Conservation (phyloP, 768 basidiomycete species). For the Pleurotus djamor region DNA sequence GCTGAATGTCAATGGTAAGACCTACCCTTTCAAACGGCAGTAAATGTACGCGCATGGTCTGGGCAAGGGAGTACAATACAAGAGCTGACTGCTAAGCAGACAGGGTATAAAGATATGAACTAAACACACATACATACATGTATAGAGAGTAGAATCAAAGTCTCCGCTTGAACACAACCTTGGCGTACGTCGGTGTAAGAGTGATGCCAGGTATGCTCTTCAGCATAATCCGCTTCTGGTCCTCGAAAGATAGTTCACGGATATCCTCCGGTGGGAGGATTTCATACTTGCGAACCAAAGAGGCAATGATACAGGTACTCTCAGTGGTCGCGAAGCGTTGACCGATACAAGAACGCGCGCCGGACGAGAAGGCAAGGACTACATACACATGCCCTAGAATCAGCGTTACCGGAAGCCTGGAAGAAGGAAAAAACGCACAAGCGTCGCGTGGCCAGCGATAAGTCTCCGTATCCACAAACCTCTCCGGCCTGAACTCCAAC, state of each 20-base stretch:
- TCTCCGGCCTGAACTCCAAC: conserved; percentile 42
- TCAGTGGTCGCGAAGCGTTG: conserved; percentile 45
- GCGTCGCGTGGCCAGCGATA: conserved; percentile 54
- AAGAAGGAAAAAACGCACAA: conserved; percentile 26
- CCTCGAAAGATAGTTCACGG: not conserved
- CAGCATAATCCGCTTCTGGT: conserved; percentile 1
- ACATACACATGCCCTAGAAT: not conserved
- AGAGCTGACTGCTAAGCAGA: not conserved
- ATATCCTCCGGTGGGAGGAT: conserved; percentile 33
- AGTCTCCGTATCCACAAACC: conserved; percentile 46
- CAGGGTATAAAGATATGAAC: not conserved
- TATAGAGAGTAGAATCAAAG: not conserved
- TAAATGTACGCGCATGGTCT: too few relatives aligned
- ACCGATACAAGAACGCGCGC: conserved; percentile 46
- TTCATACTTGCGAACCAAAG: conserved; percentile 37
- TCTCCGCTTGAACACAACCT: conserved; percentile 14
- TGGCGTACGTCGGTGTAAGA: conserved; percentile 3
- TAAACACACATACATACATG: not conserved
- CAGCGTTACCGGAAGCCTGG: not conserved
- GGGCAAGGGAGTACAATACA: too few relatives aligned
- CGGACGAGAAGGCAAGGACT: conserved; percentile 42
- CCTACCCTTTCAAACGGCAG: too few relatives aligned
- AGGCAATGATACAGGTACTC: conserved; percentile 38
- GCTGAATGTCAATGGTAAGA: too few relatives aligned
- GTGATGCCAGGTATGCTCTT: not conserved